A percentile compares a stretch with the other conserved stretches of the same genome.
Conservation (phyloP, 2,329 filamentous ascomycete genomes). For the Colletotrichum zoysiae region DNA sequence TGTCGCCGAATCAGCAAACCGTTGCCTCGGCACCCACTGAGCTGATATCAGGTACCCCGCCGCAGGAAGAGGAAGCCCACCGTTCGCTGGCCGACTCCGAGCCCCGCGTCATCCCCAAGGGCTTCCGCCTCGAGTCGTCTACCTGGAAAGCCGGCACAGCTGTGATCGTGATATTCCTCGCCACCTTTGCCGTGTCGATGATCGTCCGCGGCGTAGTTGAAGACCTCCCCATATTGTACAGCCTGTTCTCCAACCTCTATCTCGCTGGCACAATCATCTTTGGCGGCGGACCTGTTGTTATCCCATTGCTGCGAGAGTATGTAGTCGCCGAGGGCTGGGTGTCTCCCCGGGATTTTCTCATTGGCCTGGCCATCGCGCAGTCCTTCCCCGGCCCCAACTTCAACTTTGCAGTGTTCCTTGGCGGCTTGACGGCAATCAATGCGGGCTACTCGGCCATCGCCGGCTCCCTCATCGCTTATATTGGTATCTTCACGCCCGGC, state of each 20-base stretch:
- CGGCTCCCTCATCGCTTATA: conserved; percentile 62
- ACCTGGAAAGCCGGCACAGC: conserved; percentile 54
- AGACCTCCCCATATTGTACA: conserved; percentile 58
- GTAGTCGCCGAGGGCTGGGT: conserved; percentile 75
- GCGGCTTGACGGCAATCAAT: conserved; percentile 59
- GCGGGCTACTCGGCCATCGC: conserved; percentile 52
- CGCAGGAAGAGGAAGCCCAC: not conserved
- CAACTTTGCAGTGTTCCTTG: conserved; percentile 69
- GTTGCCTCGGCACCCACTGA: not conserved
- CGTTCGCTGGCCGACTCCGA: conserved; percentile 43
- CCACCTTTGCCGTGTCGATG: conserved; percentile 66
- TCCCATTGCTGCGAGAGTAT: conserved; percentile 67
- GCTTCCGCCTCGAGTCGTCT: conserved; percentile 50
- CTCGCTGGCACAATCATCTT: conserved; percentile 74
- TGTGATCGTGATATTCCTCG: conserved; percentile 60
- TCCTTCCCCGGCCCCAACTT: conserved; percentile 65
- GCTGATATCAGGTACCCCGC: not conserved
- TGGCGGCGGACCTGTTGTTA: conserved; percentile 70
- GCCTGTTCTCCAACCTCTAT: conserved; percentile 76
- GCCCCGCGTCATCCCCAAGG: conserved; percentile 47
- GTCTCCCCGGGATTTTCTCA: conserved; percentile 72
- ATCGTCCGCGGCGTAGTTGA: conserved; percentile 56
- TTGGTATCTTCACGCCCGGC: conserved; percentile 63
- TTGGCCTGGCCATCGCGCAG: conserved; percentile 76
- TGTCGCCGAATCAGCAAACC: not conserved